Evolutionary conservation across 345 rosid genomes (phyloP).

Genomic region (Syzygium aqueum): DNA sequence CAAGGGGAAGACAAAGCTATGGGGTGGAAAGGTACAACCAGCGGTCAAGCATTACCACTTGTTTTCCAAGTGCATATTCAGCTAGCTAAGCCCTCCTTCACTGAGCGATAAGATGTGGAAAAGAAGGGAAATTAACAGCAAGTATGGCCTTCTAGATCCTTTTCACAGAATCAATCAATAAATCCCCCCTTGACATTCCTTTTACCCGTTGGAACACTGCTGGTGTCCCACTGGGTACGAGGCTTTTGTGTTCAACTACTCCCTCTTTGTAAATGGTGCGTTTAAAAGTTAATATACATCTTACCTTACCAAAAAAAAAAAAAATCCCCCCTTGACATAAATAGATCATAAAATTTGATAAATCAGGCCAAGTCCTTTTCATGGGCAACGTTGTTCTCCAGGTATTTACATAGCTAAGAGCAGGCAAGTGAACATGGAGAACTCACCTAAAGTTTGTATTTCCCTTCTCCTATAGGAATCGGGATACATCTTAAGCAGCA

Average conservation of each 20-base stretch:
- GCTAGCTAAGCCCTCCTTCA: background rate
- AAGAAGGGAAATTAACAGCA: background rate
- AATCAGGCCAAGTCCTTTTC: background rate
- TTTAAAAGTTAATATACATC: too few species aligned
- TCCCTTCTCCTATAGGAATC: conserved; percentile 42
- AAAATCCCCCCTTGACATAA: background rate
- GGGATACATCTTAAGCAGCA: conserved; percentile 65
- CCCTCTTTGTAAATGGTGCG: too few species aligned
- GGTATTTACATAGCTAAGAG: background rate
- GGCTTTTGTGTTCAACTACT: too few species aligned
- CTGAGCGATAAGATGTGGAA: background rate
- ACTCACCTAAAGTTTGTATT: conserved; percentile 43
- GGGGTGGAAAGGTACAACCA: background rate
- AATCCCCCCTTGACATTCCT: background rate
- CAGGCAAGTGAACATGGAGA: background rate
- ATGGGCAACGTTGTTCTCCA: background rate
- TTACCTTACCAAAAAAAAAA: too few species aligned
- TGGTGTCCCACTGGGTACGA: too few species aligned
- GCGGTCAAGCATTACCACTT: background rate
- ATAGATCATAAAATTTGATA: background rate
- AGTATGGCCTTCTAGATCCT: background rate
- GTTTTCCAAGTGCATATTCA: background rate
- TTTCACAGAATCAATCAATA: background rate
- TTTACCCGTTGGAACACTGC: too few species aligned
- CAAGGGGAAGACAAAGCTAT: background rate